phyloP scores from a whole-genome alignment of 371 early-diverging fungal species.

The Funneliformis caledonium region DNA sequence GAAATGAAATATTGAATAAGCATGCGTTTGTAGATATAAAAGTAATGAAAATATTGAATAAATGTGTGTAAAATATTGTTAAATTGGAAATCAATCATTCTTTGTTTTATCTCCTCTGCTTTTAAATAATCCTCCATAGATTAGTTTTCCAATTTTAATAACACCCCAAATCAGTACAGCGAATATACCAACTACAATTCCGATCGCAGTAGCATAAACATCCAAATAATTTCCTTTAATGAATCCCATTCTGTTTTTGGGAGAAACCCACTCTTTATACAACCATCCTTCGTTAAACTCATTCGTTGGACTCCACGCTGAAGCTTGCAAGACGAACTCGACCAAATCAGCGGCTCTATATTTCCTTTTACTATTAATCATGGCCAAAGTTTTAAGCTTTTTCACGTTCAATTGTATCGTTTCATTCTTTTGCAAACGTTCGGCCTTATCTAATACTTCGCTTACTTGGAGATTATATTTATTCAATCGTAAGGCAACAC shows the following conservation, averaged over 20 bases:
- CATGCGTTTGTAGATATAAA: no score
- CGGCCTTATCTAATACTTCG: neutral
- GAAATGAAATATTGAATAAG: no score
- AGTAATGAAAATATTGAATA: no score
- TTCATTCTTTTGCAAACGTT: neutral
- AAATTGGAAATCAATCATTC: neutral
- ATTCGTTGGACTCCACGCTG: neutral
- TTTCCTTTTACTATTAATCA: conserved; percentile 29
- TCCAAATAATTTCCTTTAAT: conserved; percentile 30
- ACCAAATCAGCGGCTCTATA: conserved; percentile 22
- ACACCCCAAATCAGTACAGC: neutral
- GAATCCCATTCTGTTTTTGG: conserved; percentile 18
- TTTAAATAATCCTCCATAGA: neutral
- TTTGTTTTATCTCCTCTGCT: neutral
- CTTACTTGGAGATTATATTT: neutral
- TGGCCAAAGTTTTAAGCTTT: neutral
- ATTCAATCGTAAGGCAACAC: neutral
- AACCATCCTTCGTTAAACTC: neutral
- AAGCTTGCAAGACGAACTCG: neutral
- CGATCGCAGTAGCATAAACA: neutral
- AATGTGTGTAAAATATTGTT: no score
- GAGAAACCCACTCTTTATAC: conserved; percentile 3
- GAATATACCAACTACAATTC: neutral
- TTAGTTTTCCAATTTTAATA: neutral
- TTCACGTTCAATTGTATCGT: neutral